Evolutionary conservation across 1,284 basidiomycete species (phyloP).

Genomic region (Fomitopsis palustris): DNA sequence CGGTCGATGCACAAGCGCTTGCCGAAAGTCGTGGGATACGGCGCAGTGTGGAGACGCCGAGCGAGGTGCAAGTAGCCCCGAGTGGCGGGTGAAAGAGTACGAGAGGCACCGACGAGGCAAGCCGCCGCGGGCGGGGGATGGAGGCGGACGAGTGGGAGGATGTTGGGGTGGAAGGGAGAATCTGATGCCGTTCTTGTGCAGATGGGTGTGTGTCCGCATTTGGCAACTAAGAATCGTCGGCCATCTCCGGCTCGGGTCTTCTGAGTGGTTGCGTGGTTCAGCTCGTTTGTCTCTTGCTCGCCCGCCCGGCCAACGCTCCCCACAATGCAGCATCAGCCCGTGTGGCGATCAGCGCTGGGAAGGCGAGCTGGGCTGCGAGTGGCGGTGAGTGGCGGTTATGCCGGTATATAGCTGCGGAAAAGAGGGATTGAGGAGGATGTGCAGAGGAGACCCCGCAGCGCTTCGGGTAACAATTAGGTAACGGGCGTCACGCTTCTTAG

Average conservation of each 20-base stretch:
- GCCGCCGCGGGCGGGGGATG: not conserved
- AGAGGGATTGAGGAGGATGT: not conserved
- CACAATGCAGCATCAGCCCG: not conserved
- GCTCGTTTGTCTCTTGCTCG: not conserved
- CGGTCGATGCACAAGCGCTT: not conserved
- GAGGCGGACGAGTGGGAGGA: not conserved
- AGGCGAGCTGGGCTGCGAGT: too few species aligned
- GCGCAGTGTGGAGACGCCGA: too few species aligned
- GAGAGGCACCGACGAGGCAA: not conserved
- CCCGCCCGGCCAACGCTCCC: not conserved
- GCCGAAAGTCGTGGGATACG: not conserved
- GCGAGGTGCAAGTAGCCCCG: too few species aligned
- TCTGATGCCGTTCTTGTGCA: constrained; percentile 3
- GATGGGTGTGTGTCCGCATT: not conserved
- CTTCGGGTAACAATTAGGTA: constrained; percentile 11
- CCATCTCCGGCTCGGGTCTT: constrained; percentile 10
- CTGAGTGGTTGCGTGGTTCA: constrained; percentile 7
- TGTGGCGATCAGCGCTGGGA: too few species aligned
- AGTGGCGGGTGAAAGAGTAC: too few species aligned
- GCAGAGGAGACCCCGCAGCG: constrained; percentile 1
- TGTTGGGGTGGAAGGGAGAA: not conserved
- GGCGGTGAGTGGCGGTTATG: not conserved
- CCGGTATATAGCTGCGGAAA: not conserved
- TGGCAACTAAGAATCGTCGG: constrained; percentile 14
- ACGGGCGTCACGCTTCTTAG: constrained; percentile 28